Evolutionary conservation across 2,329 filamentous ascomycete genomes (phyloP).

Genomic region (Exophiala oligosperma): DNA sequence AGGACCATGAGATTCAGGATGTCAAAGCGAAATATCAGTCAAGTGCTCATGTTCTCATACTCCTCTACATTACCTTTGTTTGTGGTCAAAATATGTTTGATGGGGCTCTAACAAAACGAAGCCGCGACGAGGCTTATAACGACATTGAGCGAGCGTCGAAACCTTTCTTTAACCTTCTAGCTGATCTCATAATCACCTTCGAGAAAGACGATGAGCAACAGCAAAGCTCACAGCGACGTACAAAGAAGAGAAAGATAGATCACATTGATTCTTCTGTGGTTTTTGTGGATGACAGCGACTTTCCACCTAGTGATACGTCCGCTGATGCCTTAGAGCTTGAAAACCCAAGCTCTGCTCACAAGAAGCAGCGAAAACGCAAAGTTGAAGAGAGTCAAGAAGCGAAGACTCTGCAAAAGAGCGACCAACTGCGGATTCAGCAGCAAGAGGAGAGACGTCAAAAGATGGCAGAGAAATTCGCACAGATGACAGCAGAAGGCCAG

Average conservation of each 20-base stretch:
- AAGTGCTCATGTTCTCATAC: conserved; percentile 2
- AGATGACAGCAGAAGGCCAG: conserved; percentile 43
- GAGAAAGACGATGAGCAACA: conserved; percentile 1
- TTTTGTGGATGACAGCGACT: conserved; percentile 12
- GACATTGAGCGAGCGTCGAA: conserved; percentile 9
- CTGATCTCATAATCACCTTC: not conserved
- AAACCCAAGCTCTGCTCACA: conserved; percentile 38
- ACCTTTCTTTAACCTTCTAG: conserved; percentile 8
- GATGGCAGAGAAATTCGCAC: conserved; percentile 35
- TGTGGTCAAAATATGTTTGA: conserved; percentile 11
- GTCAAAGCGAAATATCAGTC: not conserved
- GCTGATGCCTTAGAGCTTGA: conserved; percentile 9
- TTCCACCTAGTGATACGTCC: conserved; percentile 8
- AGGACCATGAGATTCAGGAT: conserved; percentile 2
- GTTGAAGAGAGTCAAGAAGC: conserved; percentile 52
- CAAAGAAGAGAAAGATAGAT: conserved; percentile 19
- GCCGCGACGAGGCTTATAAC: conserved; percentile 12
- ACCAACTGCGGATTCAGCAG: conserved; percentile 53
- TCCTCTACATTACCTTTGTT: conserved; percentile 17
- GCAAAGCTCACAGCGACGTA: not conserved
- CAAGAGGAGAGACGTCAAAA: conserved; percentile 53
- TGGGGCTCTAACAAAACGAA: not conserved
- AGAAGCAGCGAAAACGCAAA: conserved; percentile 48
- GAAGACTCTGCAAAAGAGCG: conserved; percentile 56
- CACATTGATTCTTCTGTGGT: conserved; percentile 2